Evolutionary conservation across 1,139 yeast genomes (phyloP).

Genomic region (Pneumocystis wakefieldiae): DNA sequence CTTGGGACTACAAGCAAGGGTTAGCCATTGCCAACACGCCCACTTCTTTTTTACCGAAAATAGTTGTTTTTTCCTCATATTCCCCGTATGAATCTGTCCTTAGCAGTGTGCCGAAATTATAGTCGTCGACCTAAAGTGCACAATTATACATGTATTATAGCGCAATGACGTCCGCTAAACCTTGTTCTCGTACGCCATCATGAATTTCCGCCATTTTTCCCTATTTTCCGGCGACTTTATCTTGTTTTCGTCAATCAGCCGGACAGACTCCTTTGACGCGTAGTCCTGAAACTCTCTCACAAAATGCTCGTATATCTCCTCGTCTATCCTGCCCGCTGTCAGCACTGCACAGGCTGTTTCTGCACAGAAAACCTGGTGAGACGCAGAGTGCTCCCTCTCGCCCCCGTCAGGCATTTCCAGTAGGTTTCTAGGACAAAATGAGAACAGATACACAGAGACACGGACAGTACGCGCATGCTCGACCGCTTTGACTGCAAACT

Average conservation of each 20-base stretch:
- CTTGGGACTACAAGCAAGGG: constrained; percentile 15
- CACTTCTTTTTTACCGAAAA: constrained; percentile 37
- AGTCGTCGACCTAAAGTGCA: constrained; percentile 47
- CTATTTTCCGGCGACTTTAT: constrained; percentile 73
- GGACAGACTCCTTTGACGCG: constrained; percentile 37
- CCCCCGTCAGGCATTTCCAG: constrained; percentile 61
- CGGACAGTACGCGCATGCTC: constrained; percentile 47
- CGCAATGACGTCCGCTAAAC: constrained; percentile 16
- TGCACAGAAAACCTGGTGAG: constrained; percentile 2
- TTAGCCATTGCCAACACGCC: neutral
- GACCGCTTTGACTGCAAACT: constrained; percentile 95
- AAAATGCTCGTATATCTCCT: constrained; percentile 60
- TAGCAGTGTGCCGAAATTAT: constrained; percentile 85
- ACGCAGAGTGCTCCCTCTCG: constrained; percentile 61
- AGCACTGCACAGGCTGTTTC: neutral
- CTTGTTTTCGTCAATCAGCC: constrained; percentile 53
- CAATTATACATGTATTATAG: neutral
- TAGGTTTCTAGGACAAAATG: constrained; percentile 42
- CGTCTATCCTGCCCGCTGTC: constrained; percentile 33
- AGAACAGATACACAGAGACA: neutral
- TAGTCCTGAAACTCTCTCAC: constrained; percentile 75
- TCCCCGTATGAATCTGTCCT: constrained; percentile 57
- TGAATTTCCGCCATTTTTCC: constrained; percentile 78
- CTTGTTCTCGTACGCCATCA: constrained; percentile 62
- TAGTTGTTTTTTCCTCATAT: constrained; percentile 70